Evolutionary conservation across 208 protist genomes (phyloP).

Genomic region (Leishmania braziliensis): DNA sequence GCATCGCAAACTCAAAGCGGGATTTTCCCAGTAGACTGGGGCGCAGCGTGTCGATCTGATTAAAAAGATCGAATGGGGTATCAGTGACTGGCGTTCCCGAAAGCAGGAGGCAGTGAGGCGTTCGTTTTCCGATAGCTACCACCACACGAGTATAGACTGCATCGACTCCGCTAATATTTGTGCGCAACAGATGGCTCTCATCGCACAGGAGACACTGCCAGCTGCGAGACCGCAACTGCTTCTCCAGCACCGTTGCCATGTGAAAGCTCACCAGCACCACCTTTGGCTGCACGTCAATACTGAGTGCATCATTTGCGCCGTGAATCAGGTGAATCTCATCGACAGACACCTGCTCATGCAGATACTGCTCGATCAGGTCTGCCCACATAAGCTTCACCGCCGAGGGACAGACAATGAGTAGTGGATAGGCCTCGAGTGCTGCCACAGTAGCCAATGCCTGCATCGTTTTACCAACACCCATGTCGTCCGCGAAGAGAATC

Average conservation of each 20-base stretch:
- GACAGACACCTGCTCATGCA: constrained; percentile 61
- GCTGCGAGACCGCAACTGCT: constrained; percentile 32
- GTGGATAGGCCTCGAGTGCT: constrained; percentile 61
- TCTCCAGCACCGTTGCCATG: constrained; percentile 65
- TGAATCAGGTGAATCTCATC: constrained; percentile 74
- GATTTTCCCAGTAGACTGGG: constrained; percentile 57
- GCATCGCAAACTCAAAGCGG: constrained; percentile 73
- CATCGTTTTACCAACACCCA: constrained; percentile 88
- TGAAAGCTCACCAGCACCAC: constrained; percentile 85
- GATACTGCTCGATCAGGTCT: constrained; percentile 79
- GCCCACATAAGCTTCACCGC: constrained; percentile 81
- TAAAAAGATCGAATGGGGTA: constrained; percentile 80
- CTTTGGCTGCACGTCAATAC: constrained; percentile 38
- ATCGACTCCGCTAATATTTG: constrained; percentile 58
- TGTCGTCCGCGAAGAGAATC: constrained; percentile 78
- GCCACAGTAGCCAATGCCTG: constrained; percentile 66
- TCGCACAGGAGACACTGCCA: constrained; percentile 75
- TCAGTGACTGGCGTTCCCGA: constrained; percentile 68
- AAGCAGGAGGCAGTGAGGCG: constrained; percentile 68
- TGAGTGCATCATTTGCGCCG: constrained; percentile 61
- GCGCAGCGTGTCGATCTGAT: constrained; percentile 67
- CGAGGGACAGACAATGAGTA: constrained; percentile 79
- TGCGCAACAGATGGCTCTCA: constrained; percentile 85
- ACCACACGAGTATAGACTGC: constrained; percentile 68
- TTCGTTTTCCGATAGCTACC: constrained; percentile 37